Base-by-base conservation (phyloP, 225 moss, liverwort and hornwort genomes). In the Pleurozium schreberi region DNA sequence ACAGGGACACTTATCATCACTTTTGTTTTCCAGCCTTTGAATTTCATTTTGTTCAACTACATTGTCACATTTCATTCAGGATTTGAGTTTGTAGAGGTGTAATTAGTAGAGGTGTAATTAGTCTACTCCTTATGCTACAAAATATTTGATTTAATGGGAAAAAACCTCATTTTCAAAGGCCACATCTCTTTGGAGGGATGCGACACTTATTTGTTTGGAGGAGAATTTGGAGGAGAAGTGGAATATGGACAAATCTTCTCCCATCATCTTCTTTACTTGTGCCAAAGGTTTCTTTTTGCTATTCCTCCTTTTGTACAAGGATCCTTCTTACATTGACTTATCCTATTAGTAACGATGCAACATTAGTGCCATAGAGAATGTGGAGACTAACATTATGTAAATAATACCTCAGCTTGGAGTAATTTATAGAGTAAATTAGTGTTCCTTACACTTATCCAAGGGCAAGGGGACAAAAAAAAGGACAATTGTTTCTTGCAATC, bases 381-480 rank as follows among this genome's bases (percentile, higher is more conserved):
- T 27, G 1, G 5, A 18, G 16, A 19, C 3, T 59, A 58, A 60
- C 40, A 59, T 1, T 43, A 21, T 19, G 14, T 43, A 81, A 81
- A 60, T 27, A 57, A 14, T 11, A 17, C n/a, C n/a, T 17, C 0
- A 27, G 0, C 11, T 57, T 0, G 3, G 5, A 55, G 1, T 55
- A 16, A 25, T 15, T 38, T 55, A 36, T 9, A 53, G 14, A 53
- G 10, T 27, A 57, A 33, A 17, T 57, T 57, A 57, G 9, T 55
- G 4, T 16, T 5, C 17, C 7, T 38, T 57, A 15, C 4, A 78
- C 18, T 33, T 38, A n/a, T n/a, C n/a, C n/a, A n/a, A n/a, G n/a
- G n/a, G n/a, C n/a, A n/a, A n/a, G n/a, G n/a, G n/a, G n/a, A n/a
- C n/a, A n/a, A n/a, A n/a, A n/a, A n/a, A n/a, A n/a, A n/a, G n/a